A percentile compares a stretch with the other conserved stretches of the same genome.
These are phyloP conservation scores for Puccinia horiana DNA, from an alignment of 1,284 basidiomycete genomes.

Conservation along the genomic window DNA sequence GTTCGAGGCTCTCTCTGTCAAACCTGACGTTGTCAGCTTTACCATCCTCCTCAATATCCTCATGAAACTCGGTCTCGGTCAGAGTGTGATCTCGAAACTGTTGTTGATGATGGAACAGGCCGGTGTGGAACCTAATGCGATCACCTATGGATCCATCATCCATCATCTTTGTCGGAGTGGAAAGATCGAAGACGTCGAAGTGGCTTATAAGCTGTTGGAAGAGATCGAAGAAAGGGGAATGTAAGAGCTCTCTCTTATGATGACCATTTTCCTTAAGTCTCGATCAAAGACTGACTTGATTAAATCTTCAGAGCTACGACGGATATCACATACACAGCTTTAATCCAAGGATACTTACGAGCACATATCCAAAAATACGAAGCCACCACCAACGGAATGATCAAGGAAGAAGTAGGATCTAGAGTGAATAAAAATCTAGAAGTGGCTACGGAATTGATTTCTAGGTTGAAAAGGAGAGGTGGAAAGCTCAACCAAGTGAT, in stretches of 20 bases:
- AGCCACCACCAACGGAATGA: background rate
- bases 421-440: background rate
- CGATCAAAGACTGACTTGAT: background rate
- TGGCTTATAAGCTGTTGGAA: slow-evolving; percentile 26
- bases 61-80: slow-evolving; percentile 29
- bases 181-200: slow-evolving; percentile 20
- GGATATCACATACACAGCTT: slow-evolving; percentile 40
- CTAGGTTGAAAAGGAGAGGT: background rate
- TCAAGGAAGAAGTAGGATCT: background rate
- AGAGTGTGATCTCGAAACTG: background rate
- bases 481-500: slow-evolving; percentile 34
- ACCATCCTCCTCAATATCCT: slow-evolving; percentile 43
- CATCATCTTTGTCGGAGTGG: slow-evolving; percentile 41
- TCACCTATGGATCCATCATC: slow-evolving; percentile 44
- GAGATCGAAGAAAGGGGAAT: slow-evolving; percentile 39
- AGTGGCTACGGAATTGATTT: slow-evolving; percentile 9
- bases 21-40: slow-evolving; percentile 44
- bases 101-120: slow-evolving; percentile 30
- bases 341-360: slow-evolving; percentile 43
- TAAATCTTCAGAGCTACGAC: slow-evolving; percentile 32
- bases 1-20: slow-evolving; percentile 24
- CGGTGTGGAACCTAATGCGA: slow-evolving; percentile 28
- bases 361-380: slow-evolving; percentile 23
- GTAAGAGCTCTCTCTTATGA: slow-evolving; percentile 1
- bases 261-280: background rate